These are phyloP conservation scores for Bruguiera gymnorhiza DNA, from an alignment of 345 rosid species.

Conservation along the genomic window DNA sequence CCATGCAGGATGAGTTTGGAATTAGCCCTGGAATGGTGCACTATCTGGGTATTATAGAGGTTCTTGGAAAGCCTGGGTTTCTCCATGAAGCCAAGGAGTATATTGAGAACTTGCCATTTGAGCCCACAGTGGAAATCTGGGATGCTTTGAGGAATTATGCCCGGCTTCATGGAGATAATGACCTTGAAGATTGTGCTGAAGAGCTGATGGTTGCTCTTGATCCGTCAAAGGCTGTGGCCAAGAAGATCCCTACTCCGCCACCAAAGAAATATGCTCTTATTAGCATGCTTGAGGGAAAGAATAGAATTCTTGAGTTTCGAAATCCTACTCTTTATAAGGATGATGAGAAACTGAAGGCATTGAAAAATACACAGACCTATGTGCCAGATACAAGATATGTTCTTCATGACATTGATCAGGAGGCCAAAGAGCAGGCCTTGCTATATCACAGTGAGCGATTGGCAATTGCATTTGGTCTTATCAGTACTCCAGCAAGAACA, in stretches of 20 bases:
- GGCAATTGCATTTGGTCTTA: slow-evolving; percentile 81
- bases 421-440: slow-evolving; percentile 76
- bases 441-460: slow-evolving; percentile 76
- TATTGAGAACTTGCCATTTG: slow-evolving; percentile 58
- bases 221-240: slow-evolving; percentile 44
- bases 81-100: slow-evolving; percentile 53
- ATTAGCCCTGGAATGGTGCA: slow-evolving; percentile 46
- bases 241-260: slow-evolving; percentile 53
- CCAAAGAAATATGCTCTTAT: slow-evolving; percentile 47
- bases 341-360: slow-evolving; percentile 55
- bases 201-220: slow-evolving; percentile 60
- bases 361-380: slow-evolving; percentile 37
- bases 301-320: slow-evolving; percentile 53
- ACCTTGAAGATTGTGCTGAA: slow-evolving; percentile 59
- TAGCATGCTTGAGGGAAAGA: slow-evolving; percentile 70
- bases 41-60: slow-evolving; percentile 56
- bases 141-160: slow-evolving; percentile 54
- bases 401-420: slow-evolving; percentile 79
- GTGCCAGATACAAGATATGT: slow-evolving; percentile 71
- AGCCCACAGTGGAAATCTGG: slow-evolving; percentile 59
- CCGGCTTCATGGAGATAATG: slow-evolving; percentile 58
- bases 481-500: slow-evolving; percentile 66
- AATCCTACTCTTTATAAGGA: slow-evolving; percentile 61
- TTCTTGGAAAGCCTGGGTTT: slow-evolving; percentile 69
- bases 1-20: slow-evolving; percentile 52